phyloP scores from a whole-genome alignment of 106 monocot genomes.

The Narthecium ossifragum region DNA sequence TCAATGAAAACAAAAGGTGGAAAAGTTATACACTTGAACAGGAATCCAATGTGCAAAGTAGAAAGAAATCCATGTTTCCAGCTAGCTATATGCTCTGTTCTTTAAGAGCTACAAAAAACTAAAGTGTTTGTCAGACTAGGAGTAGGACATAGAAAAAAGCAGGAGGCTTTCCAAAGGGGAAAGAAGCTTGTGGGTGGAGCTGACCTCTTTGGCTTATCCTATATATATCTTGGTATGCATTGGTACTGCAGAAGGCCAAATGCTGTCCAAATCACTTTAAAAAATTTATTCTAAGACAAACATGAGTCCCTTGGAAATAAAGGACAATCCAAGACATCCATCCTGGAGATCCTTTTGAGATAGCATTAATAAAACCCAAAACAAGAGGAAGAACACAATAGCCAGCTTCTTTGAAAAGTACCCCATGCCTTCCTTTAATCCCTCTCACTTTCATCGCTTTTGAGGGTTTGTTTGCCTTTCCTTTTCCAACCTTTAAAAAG shows the following conservation, averaged over 20 bases:
- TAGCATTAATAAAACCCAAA: background rate
- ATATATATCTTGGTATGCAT: background rate
- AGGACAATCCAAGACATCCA: background rate
- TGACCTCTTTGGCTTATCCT: background rate
- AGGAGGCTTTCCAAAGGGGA: background rate
- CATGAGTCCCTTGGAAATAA: conserved; percentile 12
- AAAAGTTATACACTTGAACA: too few relatives aligned
- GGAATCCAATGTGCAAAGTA: too few relatives aligned
- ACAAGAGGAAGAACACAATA: conserved; percentile 1
- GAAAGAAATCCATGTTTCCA: conserved; percentile 1
- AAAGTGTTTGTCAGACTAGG: background rate
- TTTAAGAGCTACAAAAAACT: too few relatives aligned
- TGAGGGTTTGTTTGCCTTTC: conserved; percentile 4
- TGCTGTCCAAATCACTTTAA: background rate
- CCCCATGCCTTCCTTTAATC: background rate
- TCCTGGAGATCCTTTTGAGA: conserved; percentile 1
- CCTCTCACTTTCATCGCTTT: conserved; percentile 20
- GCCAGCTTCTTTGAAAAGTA: background rate
- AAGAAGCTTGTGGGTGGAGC: background rate
- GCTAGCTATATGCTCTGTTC: background rate
- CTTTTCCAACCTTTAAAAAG: conserved; percentile 4
- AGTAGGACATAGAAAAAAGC: background rate
- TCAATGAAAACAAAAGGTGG: too few relatives aligned
- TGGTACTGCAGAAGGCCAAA: background rate
- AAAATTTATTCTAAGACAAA: conserved; percentile 10